Conservation (phyloP, 768 basidiomycete genomes). For the Filobasidium floriforme region DNA sequence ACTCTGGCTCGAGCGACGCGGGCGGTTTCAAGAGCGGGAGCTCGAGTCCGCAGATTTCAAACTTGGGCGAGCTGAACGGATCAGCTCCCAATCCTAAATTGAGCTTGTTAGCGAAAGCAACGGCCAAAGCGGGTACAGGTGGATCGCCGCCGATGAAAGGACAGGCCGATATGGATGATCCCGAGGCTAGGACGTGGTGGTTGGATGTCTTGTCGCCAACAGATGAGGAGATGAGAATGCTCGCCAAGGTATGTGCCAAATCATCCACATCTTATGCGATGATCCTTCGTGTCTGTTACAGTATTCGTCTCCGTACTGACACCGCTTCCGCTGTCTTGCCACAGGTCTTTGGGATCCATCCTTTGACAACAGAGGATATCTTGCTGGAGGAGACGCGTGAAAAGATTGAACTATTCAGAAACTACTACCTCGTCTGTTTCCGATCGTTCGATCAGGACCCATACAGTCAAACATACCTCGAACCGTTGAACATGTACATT, state of each 20-base stretch:
- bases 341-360: conserved; percentile 93
- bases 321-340: too few species aligned
- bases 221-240: conserved; percentile 95
- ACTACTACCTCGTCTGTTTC: conserved; percentile 98
- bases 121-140: conserved; percentile 13
- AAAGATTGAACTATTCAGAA: conserved; percentile 97
- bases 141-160: conserved; percentile 10
- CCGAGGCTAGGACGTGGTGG: conserved; percentile 83
- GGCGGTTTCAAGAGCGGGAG: conserved; percentile 6
- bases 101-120: conserved; percentile 44
- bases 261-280: background rate
- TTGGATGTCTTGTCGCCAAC: conserved; percentile 86
- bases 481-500: conserved; percentile 99
- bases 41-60: conserved; percentile 5
- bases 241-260: conserved; percentile 67
- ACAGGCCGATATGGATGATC: conserved; percentile 51
- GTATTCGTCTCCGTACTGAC: too few species aligned
- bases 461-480: conserved; percentile 92
- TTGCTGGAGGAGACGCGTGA: conserved; percentile 99
- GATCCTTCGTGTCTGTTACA: too few species aligned
- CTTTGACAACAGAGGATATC: conserved; percentile 97
- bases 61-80: background rate
- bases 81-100: conserved; percentile 1
- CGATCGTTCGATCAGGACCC: conserved; percentile 97
- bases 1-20: conserved; percentile 16